Base-by-base conservation (phyloP, 305 asterid genomes). In the Solanum chacoense region DNA sequence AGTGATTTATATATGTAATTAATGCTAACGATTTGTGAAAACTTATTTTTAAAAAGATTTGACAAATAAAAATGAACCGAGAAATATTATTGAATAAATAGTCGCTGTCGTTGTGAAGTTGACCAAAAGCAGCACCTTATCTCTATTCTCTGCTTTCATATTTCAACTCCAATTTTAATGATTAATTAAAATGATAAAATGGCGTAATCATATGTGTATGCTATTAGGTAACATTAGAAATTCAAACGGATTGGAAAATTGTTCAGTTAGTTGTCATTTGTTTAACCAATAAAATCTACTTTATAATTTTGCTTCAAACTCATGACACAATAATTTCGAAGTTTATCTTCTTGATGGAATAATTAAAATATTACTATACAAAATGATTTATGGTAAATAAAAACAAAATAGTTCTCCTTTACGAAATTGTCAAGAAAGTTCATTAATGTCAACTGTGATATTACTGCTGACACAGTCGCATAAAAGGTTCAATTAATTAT, bases 241-340 rank as follows among this genome's bases (percentile, higher is more conserved):
- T 88, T 91, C 86, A 85, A 87, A 67, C 85, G 26, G 26, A 74
- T 38, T 77, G 72, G 28, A 72, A 85, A 67, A 90, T 88, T 65
- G 90, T 90, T 92, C 86, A 88, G 95, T 94, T 95, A 91, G 98
- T 91, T 96, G 95, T 90, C 89, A 90, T 94, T 93, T 90, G 98
- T 92, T 95, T 91, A 94, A 93, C 98, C 93, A 92, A 92, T 94
- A 88, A 89, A 77, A 95, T 92, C 98, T 93, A 95, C 97, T 94
- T 67, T 24, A n/a, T 59, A 79, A 73, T 22, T 40, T 20, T 55
- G 59, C 26, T 9, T 28, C 86, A 8, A 79, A 38, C 6, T n/a
- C 22, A 4, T 13, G 69, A 40, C 36, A 12, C 36, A 28, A 18
- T 5, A 18, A 18, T 29, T 45, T 32, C 4, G 4, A 45, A 5